Percentiles rank a stretch among this genome's conserved stretches.
Conservation (phyloP, 2,329 filamentous ascomycete genomes). For the Colletotrichum australisinense region DNA sequence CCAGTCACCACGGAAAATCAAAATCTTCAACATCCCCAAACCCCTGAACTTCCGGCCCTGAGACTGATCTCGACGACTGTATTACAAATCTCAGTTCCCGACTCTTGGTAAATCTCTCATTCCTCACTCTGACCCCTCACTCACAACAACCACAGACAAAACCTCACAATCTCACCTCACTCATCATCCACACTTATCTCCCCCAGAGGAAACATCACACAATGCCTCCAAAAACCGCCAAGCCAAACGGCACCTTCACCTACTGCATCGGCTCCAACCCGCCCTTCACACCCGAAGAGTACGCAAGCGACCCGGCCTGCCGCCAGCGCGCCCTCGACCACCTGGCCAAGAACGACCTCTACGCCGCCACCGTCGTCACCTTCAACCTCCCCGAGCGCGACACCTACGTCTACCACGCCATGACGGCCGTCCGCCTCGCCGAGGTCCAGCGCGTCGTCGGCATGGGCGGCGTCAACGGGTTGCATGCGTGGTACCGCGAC, state of each 20-base stretch:
- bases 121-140: background rate
- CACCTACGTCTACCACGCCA: conserved; percentile 63
- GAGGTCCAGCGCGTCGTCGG: conserved; percentile 60
- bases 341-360: conserved; percentile 55
- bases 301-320: conserved; percentile 49
- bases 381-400: conserved; percentile 58
- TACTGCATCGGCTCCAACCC: conserved; percentile 57
- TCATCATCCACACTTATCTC: background rate
- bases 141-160: background rate
- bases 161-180: background rate
- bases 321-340: conserved; percentile 50
- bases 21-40: background rate
- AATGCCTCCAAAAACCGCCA: conserved; percentile 6
- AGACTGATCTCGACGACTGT: background rate
- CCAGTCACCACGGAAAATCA: background rate
- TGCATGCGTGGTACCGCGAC: conserved; percentile 62
- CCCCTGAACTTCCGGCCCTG: too few species aligned
- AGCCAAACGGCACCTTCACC: conserved; percentile 39
- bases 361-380: conserved; percentile 55
- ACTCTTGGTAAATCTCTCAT: background rate
- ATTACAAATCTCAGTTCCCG: background rate
- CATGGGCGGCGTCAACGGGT: conserved; percentile 55
- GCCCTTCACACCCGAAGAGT: conserved; percentile 54
- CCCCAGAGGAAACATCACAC: too few species aligned
- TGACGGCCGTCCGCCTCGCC: conserved; percentile 59